These are phyloP conservation scores for Corchorus capsularis DNA, from an alignment of 345 rosid genomes.

Conservation along the genomic window DNA sequence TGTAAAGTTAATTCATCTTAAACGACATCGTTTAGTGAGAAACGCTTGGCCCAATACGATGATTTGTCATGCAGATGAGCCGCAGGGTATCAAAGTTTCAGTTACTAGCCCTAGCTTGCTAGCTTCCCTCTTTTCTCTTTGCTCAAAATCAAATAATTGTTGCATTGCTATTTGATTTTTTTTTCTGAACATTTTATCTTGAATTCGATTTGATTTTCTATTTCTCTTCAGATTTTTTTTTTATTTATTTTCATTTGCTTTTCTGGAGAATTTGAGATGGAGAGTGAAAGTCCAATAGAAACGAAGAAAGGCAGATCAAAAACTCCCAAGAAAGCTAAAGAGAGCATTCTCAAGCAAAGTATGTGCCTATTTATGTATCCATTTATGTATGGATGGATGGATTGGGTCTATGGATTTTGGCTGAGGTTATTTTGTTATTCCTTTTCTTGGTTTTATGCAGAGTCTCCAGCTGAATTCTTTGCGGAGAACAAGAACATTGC, in stretches of 20 bases:
- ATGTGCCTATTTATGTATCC: not conserved
- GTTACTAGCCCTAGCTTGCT: not conserved
- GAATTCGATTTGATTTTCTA: too few species aligned
- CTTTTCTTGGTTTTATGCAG: constrained; percentile 43
- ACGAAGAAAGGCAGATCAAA: constrained; percentile 69
- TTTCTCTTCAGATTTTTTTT: not conserved
- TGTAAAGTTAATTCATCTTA: too few species aligned
- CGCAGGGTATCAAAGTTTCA: not conserved
- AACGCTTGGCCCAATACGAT: not conserved
- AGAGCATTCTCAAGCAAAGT: constrained; percentile 92
- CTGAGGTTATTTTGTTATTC: not conserved
- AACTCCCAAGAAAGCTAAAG: constrained; percentile 55
- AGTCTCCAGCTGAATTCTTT: constrained; percentile 97
- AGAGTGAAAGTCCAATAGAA: constrained; percentile 46
- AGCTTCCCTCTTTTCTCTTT: too few species aligned
- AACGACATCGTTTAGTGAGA: not conserved
- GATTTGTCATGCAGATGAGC: not conserved
- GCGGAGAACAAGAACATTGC: constrained; percentile 99
- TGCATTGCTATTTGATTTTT: not conserved
- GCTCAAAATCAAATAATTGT: not conserved
- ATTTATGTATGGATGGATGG: not conserved
- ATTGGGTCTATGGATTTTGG: not conserved
- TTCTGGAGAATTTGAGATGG: constrained; percentile 25
- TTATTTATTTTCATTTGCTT: not conserved
- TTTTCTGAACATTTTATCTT: not conserved